Percentiles rank a stretch among this genome's conserved stretches.
These are phyloP conservation scores for Lactarius evosmus DNA, from an alignment of 768 basidiomycete genomes.

Conservation along the genomic window DNA sequence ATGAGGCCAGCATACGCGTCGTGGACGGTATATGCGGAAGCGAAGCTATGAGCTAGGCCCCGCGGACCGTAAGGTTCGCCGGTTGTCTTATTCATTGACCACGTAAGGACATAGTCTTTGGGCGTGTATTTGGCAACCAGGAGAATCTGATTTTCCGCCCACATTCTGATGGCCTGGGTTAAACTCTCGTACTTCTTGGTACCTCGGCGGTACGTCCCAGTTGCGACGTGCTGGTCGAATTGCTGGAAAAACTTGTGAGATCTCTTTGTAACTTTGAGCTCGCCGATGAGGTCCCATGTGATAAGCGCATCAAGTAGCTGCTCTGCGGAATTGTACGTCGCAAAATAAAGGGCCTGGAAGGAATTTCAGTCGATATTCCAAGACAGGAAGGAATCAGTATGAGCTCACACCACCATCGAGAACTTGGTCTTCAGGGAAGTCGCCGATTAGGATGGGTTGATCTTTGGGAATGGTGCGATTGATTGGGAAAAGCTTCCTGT, in stretches of 20 bases:
- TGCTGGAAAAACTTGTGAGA: conserved; percentile 20
- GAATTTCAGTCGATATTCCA: background rate
- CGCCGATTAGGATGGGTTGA: conserved; percentile 6
- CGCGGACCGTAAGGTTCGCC: conserved; percentile 12
- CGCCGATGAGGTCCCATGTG: conserved; percentile 16
- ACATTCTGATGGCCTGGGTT: background rate
- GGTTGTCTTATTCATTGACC: background rate
- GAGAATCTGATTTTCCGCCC: conserved; percentile 8
- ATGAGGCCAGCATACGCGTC: conserved; percentile 7
- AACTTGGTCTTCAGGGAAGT: conserved; percentile 13
- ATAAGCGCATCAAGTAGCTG: conserved; percentile 10
- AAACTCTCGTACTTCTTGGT: conserved; percentile 5
- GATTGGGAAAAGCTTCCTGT: conserved; percentile 18
- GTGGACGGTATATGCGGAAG: background rate
- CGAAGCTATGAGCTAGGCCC: background rate
- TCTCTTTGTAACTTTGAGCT: conserved; percentile 7
- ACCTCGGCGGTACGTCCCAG: background rate
- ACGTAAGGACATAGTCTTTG: conserved; percentile 7
- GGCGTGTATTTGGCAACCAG: conserved; percentile 7
- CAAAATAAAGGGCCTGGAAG: conserved; percentile 13
- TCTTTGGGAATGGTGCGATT: background rate
- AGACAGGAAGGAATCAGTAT: background rate
- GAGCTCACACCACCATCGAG: conserved; percentile 10
- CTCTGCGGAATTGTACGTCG: conserved; percentile 9
- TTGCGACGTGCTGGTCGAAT: conserved; percentile 5